Base-by-base conservation (phyloP, 164 flowering plant genomes). In the Tetrastigma voinierianum region DNA sequence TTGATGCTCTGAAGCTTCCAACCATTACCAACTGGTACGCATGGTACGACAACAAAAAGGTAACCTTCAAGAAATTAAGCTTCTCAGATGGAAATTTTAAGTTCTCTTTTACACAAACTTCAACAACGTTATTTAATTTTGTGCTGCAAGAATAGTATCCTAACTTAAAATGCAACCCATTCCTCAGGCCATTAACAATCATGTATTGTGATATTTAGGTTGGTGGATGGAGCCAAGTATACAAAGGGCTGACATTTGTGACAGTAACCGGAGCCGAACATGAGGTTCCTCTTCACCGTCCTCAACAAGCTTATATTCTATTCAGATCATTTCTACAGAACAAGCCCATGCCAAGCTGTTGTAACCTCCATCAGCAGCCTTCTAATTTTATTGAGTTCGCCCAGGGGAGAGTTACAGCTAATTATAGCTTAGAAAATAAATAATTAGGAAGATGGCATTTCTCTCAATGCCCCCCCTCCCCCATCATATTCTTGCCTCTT, bases 181-280 rank as follows among this genome's bases (percentile, higher is more conserved):
- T 32, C 40, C 40, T 32, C 40, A 32, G 4, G 40, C 40, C 40
- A 32, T 32, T 32, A 32, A 32, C 40, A 32, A 32, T 32, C 40
- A 32, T 32, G 6, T 32, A 32, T 62, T 69, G 55, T 70, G 56
- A 51, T 44, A 44, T n/a, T n/a, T 71, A 95, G 99, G 98, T 95
- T 73, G 99, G 99, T 59, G 99, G 98, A n/a, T 95, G 99, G 98
- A 95, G 94, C 81, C 97, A 95, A 80, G 82, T 88, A 20, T 95
- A 95, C 80, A 74, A 88, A 74, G 99, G 98, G 44, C 81, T 92
- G 48, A 95, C 98, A 52, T 67, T 90, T 10, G 98, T 92, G 19
- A 84, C 97, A 6, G 83, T 95, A 11, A 81, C 83, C 1, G 98
- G 97, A 58, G 99, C 99, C 46, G 98, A 98, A 49, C 99, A 92